These are phyloP conservation scores for Phytophthora multivora DNA, from an alignment of 352 stramenopile genomes.

Conservation along the genomic window DNA sequence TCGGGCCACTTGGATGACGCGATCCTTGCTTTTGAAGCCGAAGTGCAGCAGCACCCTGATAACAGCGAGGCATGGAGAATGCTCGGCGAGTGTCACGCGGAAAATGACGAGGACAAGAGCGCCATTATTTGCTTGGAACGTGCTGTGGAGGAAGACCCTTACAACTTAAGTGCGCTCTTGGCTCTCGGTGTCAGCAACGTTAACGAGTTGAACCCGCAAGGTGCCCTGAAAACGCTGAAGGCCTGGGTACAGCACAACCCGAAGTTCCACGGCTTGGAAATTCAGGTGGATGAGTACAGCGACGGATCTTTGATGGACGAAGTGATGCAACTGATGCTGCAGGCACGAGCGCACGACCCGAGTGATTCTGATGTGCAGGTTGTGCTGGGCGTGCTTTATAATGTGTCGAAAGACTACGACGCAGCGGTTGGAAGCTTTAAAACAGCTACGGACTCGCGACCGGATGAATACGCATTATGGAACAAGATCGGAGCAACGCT, in stretches of 20 bases:
- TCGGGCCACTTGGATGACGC: constrained; percentile 92
- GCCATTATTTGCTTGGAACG: constrained; percentile 95
- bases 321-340: constrained; percentile 95
- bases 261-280: constrained; percentile 95
- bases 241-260: constrained; percentile 97
- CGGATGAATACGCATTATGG: constrained; percentile 96
- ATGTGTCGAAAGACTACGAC: constrained; percentile 97
- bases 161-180: constrained; percentile 93
- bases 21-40: constrained; percentile 95
- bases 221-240: constrained; percentile 93
- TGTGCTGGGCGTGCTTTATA: constrained; percentile 97
- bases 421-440: constrained; percentile 91
- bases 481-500: constrained; percentile 98
- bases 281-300: constrained; percentile 87
- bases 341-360: constrained; percentile 81
- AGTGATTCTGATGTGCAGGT: constrained; percentile 85
- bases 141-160: constrained; percentile 94
- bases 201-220: constrained; percentile 96
- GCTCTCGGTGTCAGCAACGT: constrained; percentile 96
- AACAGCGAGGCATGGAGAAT: constrained; percentile 95
- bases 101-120: constrained; percentile 96
- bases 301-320: constrained; percentile 92
- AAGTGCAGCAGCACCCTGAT: constrained; percentile 92
- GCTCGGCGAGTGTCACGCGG: constrained; percentile 94
- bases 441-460: constrained; percentile 73